These are phyloP conservation scores for Sphenostylis stenocarpa DNA, from an alignment of 306 rosid species.

Conservation along the genomic window DNA sequence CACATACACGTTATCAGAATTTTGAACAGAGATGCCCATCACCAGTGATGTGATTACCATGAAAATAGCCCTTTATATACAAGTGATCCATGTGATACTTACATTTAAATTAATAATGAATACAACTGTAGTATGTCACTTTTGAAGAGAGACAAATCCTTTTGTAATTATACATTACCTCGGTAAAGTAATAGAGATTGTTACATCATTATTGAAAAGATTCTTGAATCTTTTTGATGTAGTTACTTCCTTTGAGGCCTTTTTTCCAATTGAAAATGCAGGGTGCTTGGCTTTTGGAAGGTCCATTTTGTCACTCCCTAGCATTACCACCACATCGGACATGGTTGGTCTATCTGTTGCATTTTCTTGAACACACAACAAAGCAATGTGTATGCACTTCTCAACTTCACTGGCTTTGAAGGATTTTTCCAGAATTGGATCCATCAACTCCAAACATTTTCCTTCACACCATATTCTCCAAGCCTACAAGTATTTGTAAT, in stretches of 20 bases:
- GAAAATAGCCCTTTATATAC: no score
- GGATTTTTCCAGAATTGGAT: conserved; percentile 31
- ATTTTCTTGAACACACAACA: conserved; percentile 55
- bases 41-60: no score
- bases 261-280: conserved; percentile 38
- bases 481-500: conserved; percentile 28
- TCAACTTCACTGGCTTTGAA: conserved; percentile 21
- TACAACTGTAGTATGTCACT: no score
- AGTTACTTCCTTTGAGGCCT: neutral
- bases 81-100: no score
- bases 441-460: conserved; percentile 40
- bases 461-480: conserved; percentile 54
- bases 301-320: conserved; percentile 32
- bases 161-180: neutral
- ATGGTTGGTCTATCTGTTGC: conserved; percentile 54
- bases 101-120: no score
- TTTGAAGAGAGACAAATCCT: no score
- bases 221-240: conserved; percentile 6
- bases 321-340: conserved; percentile 39
- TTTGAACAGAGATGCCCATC: no score
- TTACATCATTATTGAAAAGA: conserved; percentile 22
- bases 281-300: conserved; percentile 52
- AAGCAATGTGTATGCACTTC: conserved; percentile 48
- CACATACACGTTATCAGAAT: no score
- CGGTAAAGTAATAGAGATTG: conserved; percentile 4